Conservation (phyloP, 2,329 filamentous ascomycete genomes). For the Calonectria honghensis region DNA sequence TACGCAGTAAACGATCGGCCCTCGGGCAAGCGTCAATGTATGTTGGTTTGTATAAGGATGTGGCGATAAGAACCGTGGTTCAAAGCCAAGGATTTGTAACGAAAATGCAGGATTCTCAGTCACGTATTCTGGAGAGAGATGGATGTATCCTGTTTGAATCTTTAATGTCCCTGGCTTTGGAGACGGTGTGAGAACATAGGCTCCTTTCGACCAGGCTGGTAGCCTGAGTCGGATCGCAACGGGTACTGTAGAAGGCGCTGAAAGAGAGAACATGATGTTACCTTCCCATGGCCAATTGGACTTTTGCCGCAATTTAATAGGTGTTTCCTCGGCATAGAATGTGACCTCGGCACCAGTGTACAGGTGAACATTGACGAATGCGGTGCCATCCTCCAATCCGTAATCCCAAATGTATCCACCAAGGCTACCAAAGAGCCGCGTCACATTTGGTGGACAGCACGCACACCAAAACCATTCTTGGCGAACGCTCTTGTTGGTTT, state of each 20-base stretch:
- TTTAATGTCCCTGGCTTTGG: constrained; percentile 36
- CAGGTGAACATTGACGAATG: constrained; percentile 72
- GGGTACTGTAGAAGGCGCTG: constrained; percentile 41
- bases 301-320: constrained; percentile 61
- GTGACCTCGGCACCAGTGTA: constrained; percentile 69
- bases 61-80: constrained; percentile 69
- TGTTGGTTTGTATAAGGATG: constrained; percentile 74
- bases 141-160: constrained; percentile 69
- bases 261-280: constrained; percentile 67
- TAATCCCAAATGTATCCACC: constrained; percentile 75
- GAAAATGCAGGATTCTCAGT: constrained; percentile 57
- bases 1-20: constrained; percentile 76
- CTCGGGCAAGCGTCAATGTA: constrained; percentile 72
- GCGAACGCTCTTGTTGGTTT: constrained; percentile 68
- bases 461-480: constrained; percentile 76
- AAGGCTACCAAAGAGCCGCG: constrained; percentile 72
- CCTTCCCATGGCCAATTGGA: constrained; percentile 76
- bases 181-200: constrained; percentile 60
- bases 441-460: constrained; percentile 77
- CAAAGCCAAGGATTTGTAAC: constrained; percentile 66
- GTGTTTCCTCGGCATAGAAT: constrained; percentile 59
- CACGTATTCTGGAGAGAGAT: constrained; percentile 64
- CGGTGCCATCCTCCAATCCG: constrained; percentile 52
- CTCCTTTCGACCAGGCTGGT: constrained; percentile 69
- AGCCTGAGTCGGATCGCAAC: constrained; percentile 70